Percentiles rank a stretch among this genome's conserved stretches.
These are phyloP conservation scores for Aspergillus ruber DNA, from an alignment of 2,329 filamentous ascomycete species.

Conservation along the genomic window DNA sequence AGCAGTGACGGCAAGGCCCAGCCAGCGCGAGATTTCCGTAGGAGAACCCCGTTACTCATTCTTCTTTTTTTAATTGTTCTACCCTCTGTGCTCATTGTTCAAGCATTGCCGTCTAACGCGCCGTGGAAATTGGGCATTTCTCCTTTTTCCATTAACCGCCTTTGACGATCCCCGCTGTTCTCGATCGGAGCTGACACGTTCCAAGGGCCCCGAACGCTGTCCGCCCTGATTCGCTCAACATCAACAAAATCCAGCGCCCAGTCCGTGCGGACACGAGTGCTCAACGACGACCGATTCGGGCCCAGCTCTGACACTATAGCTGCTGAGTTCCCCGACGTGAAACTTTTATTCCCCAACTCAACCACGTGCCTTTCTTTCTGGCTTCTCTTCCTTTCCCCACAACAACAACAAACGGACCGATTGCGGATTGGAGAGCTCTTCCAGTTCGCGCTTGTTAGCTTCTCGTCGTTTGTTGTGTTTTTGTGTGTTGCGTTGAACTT, in stretches of 20 bases:
- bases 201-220: constrained; percentile 14
- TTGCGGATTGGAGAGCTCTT: constrained; percentile 2
- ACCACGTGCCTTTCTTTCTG: constrained; percentile 1
- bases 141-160: background rate
- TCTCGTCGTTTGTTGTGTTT: background rate
- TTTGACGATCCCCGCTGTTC: background rate
- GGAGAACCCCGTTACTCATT: no score
- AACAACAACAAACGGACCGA: background rate
- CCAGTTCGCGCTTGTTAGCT: background rate
- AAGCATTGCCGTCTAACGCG: no score
- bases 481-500: constrained; percentile 12
- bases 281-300: background rate
- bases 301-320: no score
- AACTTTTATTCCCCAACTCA: no score
- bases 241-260: constrained; percentile 10
- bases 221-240: constrained; percentile 12
- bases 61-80: background rate
- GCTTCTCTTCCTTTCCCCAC: background rate
- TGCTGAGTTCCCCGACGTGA: no score
- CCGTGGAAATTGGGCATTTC: background rate
- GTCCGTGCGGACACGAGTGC: constrained; percentile 11
- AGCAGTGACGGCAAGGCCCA: background rate
- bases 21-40: background rate
- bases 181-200: constrained; percentile 15
- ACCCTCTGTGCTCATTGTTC: background rate